Conservation (phyloP, 441 rosid species). For the Populus hybrid region DNA sequence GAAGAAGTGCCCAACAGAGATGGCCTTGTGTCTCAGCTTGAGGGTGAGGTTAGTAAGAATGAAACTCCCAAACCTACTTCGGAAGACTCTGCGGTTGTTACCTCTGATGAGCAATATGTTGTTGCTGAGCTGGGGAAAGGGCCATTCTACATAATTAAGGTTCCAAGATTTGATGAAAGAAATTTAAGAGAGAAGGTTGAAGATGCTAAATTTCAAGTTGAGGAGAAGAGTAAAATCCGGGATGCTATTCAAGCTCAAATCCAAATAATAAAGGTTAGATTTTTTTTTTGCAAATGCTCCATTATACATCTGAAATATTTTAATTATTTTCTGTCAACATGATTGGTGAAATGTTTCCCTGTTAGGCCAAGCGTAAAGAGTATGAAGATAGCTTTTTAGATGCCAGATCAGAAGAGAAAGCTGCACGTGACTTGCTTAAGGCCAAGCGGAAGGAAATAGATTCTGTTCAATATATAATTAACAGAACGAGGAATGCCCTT, state of each 20-base stretch:
- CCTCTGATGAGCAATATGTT: not conserved
- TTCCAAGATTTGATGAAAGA: not conserved
- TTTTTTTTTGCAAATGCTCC: not conserved
- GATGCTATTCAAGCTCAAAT: not conserved
- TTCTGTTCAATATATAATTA: constrained; percentile 48
- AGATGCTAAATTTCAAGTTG: not conserved
- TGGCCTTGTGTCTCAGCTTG: not conserved
- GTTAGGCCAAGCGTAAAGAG: constrained; percentile 48
- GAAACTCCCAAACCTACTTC: not conserved
- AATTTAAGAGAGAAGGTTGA: not conserved
- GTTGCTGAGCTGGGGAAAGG: not conserved
- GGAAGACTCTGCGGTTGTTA: not conserved
- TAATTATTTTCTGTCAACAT: not conserved
- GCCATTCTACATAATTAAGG: not conserved
- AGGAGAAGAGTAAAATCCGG: not conserved
- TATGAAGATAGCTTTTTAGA: constrained; percentile 36
- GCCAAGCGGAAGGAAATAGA: constrained; percentile 75
- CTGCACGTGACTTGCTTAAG: constrained; percentile 53
- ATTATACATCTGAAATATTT: not conserved
- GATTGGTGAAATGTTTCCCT: not conserved
- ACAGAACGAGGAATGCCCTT: constrained; percentile 48
- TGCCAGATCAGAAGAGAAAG: constrained; percentile 54
- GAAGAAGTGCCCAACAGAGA: not conserved
- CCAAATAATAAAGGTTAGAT: not conserved
- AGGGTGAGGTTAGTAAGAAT: not conserved